Evolutionary conservation across 2,329 filamentous ascomycete species (phyloP).

Genomic region (Sclerotinia nivalis): DNA sequence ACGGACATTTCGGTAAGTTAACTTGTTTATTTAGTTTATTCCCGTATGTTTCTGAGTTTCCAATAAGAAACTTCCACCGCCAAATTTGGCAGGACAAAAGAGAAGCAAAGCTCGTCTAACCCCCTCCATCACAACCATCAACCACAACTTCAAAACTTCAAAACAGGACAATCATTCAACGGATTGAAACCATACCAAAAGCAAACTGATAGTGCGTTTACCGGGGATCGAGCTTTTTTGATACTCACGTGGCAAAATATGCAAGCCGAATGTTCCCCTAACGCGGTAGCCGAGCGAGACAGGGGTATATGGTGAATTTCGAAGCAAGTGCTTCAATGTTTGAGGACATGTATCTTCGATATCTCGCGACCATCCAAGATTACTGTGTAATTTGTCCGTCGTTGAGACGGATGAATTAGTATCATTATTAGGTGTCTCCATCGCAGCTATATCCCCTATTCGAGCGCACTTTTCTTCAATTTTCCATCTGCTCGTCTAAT

Average conservation of each 20-base stretch:
- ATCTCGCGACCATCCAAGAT: neutral
- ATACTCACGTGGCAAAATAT: neutral
- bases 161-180: no score
- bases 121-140: neutral
- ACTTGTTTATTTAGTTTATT: neutral
- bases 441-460: no score
- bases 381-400: neutral
- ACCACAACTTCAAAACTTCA: neutral
- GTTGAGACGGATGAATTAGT: neutral
- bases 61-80: neutral
- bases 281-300: slow-evolving; percentile 10
- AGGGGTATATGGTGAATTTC: neutral
- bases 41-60: neutral
- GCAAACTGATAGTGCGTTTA: slow-evolving; percentile 32
- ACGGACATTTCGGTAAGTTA: slow-evolving; percentile 46
- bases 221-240: slow-evolving; percentile 38
- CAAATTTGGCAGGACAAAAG: neutral
- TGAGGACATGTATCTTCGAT: neutral
- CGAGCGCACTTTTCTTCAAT: neutral
- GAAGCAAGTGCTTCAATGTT: neutral
- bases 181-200: neutral
- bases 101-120: neutral
- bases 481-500: neutral
- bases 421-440: neutral
- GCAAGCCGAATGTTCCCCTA: slow-evolving; percentile 3